These are phyloP conservation scores for Leucocoprinus leucothites DNA, from an alignment of 768 basidiomycete genomes.

Conservation along the genomic window DNA sequence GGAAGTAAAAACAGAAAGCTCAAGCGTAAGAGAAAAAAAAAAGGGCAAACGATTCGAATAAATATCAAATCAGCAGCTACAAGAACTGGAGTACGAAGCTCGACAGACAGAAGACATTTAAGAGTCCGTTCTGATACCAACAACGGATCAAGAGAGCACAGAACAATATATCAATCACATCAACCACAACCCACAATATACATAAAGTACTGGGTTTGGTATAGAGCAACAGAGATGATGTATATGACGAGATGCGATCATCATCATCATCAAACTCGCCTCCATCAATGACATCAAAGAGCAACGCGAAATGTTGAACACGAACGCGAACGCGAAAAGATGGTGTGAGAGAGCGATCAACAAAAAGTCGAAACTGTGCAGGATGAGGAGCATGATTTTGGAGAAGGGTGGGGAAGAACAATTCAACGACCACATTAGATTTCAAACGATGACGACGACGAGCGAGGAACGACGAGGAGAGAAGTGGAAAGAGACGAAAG, in stretches of 20 bases:
- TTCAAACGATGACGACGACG: neutral
- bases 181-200: neutral
- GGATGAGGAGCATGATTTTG: no score
- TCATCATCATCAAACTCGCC: neutral
- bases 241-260: neutral
- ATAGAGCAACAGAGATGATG: slow-evolving; percentile 2
- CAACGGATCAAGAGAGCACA: slow-evolving; percentile 9
- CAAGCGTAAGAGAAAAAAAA: neutral
- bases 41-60: neutral
- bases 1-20: neutral
- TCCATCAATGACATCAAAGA: neutral
- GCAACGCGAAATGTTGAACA: neutral
- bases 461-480: neutral
- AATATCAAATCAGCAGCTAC: no score
- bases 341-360: no score
- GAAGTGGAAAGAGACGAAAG: neutral
- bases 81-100: no score
- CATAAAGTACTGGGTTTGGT: slow-evolving; percentile 2
- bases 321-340: no score
- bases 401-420: neutral
- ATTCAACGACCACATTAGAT: neutral
- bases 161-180: neutral
- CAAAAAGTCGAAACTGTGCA: no score
- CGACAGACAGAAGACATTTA: no score
- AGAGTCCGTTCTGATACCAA: slow-evolving; percentile 12